phyloP scores from a whole-genome alignment of 2,329 filamentous ascomycete genomes.

The Chaetomiaceae sp. region DNA sequence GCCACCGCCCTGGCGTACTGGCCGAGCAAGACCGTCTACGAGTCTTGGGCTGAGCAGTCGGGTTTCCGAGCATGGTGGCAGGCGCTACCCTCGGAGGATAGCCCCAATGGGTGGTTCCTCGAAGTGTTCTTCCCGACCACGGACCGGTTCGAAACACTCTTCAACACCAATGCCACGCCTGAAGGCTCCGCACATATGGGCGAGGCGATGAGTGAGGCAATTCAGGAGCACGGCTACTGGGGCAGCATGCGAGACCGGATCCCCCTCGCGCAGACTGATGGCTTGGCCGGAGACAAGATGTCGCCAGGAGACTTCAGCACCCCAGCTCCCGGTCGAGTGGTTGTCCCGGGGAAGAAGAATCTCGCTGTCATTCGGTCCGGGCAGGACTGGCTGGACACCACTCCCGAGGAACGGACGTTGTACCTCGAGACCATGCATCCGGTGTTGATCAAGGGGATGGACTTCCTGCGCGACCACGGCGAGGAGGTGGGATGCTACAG shows the following conservation, averaged over 20 bases:
- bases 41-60: conserved; percentile 29
- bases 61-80: conserved; percentile 37
- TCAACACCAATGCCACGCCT: conserved; percentile 31
- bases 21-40: conserved; percentile 26
- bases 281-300: conserved; percentile 28
- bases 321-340: conserved; percentile 18
- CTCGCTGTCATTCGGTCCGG: conserved; percentile 39
- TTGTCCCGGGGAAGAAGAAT: conserved; percentile 34
- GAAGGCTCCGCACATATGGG: conserved; percentile 39
- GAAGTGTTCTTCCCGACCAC: conserved; percentile 37
- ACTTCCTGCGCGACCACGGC: conserved; percentile 38
- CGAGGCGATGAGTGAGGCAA: conserved; percentile 30
- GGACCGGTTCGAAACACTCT: conserved; percentile 39
- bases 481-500: conserved; percentile 38
- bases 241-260: conserved; percentile 41
- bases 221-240: conserved; percentile 41
- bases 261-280: conserved; percentile 33
- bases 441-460: conserved; percentile 37
- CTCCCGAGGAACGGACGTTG: conserved; percentile 35
- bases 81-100: conserved; percentile 21
- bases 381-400: conserved; percentile 39
- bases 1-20: conserved; percentile 35
- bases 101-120: conserved; percentile 35
- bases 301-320: not conserved
- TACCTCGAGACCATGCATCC: conserved; percentile 42